These are phyloP conservation scores for Phytopythium vexans DNA, from an alignment of 352 stramenopile genomes.

Conservation along the genomic window DNA sequence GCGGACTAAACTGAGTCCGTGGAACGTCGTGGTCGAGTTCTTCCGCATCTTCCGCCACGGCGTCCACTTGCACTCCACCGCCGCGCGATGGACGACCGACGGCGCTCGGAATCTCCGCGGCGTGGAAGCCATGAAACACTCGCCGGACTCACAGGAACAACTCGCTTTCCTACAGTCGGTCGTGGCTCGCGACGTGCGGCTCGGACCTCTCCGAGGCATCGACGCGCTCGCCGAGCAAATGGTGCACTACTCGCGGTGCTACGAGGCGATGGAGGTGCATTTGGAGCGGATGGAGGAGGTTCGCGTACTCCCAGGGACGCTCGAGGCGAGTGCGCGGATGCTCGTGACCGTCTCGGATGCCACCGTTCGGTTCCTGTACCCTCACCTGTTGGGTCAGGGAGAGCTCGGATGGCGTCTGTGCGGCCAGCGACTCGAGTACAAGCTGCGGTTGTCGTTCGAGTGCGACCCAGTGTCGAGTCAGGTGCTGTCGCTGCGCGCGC, in stretches of 20 bases:
- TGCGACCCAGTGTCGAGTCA: conserved; percentile 6
- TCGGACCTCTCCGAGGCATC: conserved; percentile 6
- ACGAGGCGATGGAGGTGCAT: conserved; percentile 11
- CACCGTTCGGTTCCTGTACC: conserved; percentile 13
- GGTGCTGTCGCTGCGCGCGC: neutral
- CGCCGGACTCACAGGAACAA: conserved; percentile 1
- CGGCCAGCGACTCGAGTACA: conserved; percentile 23
- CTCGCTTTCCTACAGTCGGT: conserved; percentile 13
- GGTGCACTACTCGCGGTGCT: conserved; percentile 9
- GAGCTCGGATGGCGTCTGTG: conserved; percentile 17
- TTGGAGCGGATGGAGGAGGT: conserved; percentile 8
- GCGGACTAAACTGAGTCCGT: conserved; percentile 2
- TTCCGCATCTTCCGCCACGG: conserved; percentile 24
- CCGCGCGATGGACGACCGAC: too few species aligned
- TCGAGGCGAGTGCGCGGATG: conserved; percentile 3
- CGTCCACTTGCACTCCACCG: neutral
- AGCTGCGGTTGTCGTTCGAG: conserved; percentile 27
- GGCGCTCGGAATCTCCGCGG: neutral
- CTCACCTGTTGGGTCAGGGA: conserved; percentile 12
- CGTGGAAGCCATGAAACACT: neutral
- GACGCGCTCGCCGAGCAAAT: conserved; percentile 13
- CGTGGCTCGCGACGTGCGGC: conserved; percentile 6
- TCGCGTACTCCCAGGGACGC: neutral
- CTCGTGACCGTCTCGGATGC: conserved; percentile 11
- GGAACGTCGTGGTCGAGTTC: conserved; percentile 14